Evolutionary conservation across 768 basidiomycete genomes (phyloP).

Genomic region (Hygrocybe punicea): DNA sequence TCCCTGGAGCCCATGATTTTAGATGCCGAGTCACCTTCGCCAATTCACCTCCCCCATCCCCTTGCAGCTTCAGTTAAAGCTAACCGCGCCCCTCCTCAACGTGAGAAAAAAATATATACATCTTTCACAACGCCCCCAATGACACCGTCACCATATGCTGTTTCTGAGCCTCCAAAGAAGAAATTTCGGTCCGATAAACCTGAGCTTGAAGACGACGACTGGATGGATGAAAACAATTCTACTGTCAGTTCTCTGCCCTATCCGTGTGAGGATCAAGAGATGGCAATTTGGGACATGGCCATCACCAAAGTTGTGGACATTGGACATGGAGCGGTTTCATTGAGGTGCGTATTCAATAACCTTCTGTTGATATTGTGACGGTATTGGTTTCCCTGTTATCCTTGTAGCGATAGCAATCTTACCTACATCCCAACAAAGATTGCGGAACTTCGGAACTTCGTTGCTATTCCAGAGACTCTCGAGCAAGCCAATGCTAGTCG

Average conservation of each 20-base stretch:
- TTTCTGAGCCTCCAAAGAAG: conserved; percentile 6
- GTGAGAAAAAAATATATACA: conserved; percentile 34
- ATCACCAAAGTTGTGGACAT: conserved; percentile 44
- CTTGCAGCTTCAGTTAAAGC: conserved; percentile 59
- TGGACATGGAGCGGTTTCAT: conserved; percentile 47
- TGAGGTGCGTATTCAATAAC: conserved; percentile 41
- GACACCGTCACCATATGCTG: conserved; percentile 18
- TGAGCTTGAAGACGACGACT: background rate
- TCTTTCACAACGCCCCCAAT: background rate
- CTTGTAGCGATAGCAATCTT: conserved; percentile 38
- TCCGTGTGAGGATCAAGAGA: conserved; percentile 29
- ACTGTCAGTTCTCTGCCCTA: background rate
- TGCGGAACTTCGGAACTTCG: conserved; percentile 45
- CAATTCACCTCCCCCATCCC: conserved; percentile 38
- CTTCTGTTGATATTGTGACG: background rate
- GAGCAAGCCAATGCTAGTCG: conserved; percentile 21
- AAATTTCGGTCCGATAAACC: background rate
- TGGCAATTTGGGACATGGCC: conserved; percentile 49
- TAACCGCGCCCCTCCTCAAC: conserved; percentile 39
- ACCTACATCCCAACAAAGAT: conserved; percentile 50
- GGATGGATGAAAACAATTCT: background rate
- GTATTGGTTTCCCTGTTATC: background rate
- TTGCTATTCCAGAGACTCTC: conserved; percentile 38
- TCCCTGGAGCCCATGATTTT: conserved; percentile 15
- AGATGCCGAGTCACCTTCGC: conserved; percentile 11